Conservation (phyloP, 306 rosid species). For the Delonix regia region DNA sequence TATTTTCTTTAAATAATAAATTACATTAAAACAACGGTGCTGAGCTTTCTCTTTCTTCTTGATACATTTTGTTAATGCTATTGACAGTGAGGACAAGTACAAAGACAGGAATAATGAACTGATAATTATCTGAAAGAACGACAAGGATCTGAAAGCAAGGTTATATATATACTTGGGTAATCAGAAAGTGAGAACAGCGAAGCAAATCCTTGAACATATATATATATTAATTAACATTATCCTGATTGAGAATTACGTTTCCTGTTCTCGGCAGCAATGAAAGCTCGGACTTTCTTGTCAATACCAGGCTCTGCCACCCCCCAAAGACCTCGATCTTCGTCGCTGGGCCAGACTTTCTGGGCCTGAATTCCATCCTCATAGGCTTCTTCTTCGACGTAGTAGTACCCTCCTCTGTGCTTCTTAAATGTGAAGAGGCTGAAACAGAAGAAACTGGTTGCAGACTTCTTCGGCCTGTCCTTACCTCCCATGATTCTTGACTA, state of each 20-base stretch:
- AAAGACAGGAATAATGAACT: neutral
- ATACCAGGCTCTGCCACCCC: slow-evolving; percentile 66
- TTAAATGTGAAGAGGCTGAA: slow-evolving; percentile 51
- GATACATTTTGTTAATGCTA: neutral
- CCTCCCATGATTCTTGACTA: slow-evolving; percentile 46
- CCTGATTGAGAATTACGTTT: slow-evolving; percentile 50
- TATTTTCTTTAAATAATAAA: neutral
- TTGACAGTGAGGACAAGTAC: neutral
- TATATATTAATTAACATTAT: neutral
- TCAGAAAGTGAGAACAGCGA: too few relatives aligned
- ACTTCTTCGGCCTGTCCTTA: slow-evolving; percentile 48
- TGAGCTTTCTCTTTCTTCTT: neutral
- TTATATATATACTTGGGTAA: neutral
- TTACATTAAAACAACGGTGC: neutral
- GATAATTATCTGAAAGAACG: neutral
- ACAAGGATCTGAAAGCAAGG: neutral
- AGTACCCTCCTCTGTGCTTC: slow-evolving; percentile 36
- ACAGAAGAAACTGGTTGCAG: slow-evolving; percentile 52
- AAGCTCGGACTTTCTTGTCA: slow-evolving; percentile 59
- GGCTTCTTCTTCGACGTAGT: slow-evolving; percentile 10
- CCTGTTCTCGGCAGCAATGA: slow-evolving; percentile 42
- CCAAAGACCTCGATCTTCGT: slow-evolving; percentile 54
- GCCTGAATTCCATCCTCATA: slow-evolving; percentile 16
- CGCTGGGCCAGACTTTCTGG: slow-evolving; percentile 60
- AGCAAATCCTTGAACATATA: neutral